phyloP scores from a whole-genome alignment of 371 early-diverging fungal genomes.

The Mucor racemosus region DNA sequence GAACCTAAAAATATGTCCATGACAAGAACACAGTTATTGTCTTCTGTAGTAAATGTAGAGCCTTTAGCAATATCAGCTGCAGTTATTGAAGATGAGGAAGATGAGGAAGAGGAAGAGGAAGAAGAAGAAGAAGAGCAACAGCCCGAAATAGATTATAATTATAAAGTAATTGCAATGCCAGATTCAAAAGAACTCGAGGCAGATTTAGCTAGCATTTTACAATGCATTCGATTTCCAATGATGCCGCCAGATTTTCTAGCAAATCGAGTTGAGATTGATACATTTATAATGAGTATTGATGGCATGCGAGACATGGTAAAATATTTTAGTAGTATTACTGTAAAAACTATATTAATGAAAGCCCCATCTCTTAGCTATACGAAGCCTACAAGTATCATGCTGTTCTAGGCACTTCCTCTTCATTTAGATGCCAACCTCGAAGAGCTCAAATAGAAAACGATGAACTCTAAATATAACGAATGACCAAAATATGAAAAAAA shows the following conservation, averaged over 20 bases:
- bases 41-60: slow-evolving; percentile 16
- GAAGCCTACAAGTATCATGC: slow-evolving; percentile 64
- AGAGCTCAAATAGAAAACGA: slow-evolving; percentile 16
- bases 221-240: slow-evolving; percentile 60
- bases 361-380: slow-evolving; percentile 35
- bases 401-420: slow-evolving; percentile 20
- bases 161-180: not conserved
- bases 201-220: slow-evolving; percentile 38
- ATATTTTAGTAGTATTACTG: too few species aligned
- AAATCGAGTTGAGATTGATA: slow-evolving; percentile 53
- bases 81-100: slow-evolving; percentile 14
- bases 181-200: slow-evolving; percentile 5
- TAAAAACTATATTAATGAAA: too few species aligned
- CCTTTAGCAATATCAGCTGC: slow-evolving; percentile 15
- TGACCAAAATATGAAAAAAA: not conserved
- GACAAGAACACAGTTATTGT: slow-evolving; percentile 17
- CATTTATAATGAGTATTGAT: slow-evolving; percentile 53
- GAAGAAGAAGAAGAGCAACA: not conserved
- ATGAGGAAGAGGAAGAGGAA: slow-evolving; percentile 4
- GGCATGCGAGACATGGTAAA: slow-evolving; percentile 59
- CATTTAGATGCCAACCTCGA: slow-evolving; percentile 34
- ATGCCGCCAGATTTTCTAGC: slow-evolving; percentile 56
- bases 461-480: slow-evolving; percentile 10
- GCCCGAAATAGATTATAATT: not conserved
- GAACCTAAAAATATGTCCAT: not conserved